phyloP scores from a whole-genome alignment of 2,329 filamentous ascomycete genomes.

The Fusarium verrucosum region DNA sequence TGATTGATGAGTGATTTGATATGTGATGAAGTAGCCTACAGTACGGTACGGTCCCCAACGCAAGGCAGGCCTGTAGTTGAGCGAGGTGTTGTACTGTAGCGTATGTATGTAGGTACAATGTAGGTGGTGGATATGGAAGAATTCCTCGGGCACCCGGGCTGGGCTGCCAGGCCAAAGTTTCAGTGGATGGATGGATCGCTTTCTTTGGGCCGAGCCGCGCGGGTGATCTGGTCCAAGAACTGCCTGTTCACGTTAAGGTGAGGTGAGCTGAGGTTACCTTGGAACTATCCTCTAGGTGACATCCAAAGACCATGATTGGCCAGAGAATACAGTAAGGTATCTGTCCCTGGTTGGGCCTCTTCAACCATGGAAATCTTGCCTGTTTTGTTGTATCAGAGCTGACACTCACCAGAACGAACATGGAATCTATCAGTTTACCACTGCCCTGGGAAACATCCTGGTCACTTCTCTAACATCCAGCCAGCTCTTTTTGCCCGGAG shows the following conservation, averaged over 20 bases:
- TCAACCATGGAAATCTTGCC: slow-evolving; percentile 37
- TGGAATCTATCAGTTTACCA: slow-evolving; percentile 9
- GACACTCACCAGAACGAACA: slow-evolving; percentile 1
- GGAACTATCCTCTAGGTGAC: slow-evolving; percentile 19
- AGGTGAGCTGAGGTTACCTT: slow-evolving; percentile 31
- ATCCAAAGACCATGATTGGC: slow-evolving; percentile 11
- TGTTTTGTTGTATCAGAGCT: slow-evolving; percentile 4
- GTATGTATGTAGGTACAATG: background rate
- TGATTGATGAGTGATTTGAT: slow-evolving; percentile 3
- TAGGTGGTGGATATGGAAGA: slow-evolving; percentile 15
- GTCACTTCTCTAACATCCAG: slow-evolving; percentile 7
- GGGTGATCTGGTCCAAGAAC: slow-evolving; percentile 32
- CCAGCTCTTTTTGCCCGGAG: slow-evolving; percentile 7
- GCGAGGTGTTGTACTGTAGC: slow-evolving; percentile 9
- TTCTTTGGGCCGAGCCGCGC: slow-evolving; percentile 39
- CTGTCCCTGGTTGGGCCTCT: slow-evolving; percentile 6
- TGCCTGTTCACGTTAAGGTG: slow-evolving; percentile 34
- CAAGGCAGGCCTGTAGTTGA: slow-evolving; percentile 17
- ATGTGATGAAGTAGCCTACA: slow-evolving; percentile 29
- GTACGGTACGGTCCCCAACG: slow-evolving; percentile 8
- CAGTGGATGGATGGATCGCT: slow-evolving; percentile 36
- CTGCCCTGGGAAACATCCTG: slow-evolving; percentile 17
- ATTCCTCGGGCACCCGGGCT: no score
- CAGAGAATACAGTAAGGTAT: background rate
- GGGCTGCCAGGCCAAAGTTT: slow-evolving; percentile 18